Evolutionary conservation across 2,329 filamentous ascomycete genomes (phyloP).

Genomic region (Venturia carpophila): DNA sequence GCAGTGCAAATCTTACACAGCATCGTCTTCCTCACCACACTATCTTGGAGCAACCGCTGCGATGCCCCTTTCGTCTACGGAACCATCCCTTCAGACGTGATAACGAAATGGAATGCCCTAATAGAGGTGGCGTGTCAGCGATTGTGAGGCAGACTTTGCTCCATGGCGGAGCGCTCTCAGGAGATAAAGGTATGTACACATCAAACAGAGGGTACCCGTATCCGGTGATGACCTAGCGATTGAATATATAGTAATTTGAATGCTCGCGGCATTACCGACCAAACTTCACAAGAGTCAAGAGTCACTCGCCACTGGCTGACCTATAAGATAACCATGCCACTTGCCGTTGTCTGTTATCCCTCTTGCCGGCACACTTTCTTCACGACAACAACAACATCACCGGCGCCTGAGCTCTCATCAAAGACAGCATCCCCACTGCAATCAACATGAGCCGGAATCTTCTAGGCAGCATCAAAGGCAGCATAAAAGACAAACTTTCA

Average conservation of each 20-base stretch:
- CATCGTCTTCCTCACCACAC: background rate
- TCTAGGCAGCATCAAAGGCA: constrained; percentile 24
- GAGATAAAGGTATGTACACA: too few species aligned
- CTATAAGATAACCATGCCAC: background rate
- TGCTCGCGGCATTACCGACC: background rate
- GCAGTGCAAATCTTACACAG: background rate
- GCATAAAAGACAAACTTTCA: constrained; percentile 26
- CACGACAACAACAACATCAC: background rate
- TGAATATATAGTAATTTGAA: background rate
- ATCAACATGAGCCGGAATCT: constrained; percentile 18
- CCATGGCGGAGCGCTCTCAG: background rate
- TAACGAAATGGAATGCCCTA: background rate
- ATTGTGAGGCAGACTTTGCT: background rate
- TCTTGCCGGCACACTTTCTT: background rate
- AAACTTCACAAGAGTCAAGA: background rate
- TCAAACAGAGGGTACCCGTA: background rate
- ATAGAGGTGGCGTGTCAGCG: background rate
- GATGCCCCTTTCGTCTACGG: background rate
- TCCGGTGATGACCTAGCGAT: background rate
- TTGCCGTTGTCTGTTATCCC: background rate
- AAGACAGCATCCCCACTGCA: background rate
- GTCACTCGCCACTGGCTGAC: background rate
- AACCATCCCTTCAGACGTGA: background rate
- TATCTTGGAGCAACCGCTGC: background rate
- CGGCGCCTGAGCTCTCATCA: background rate